Conservation (phyloP, 2,329 filamentous ascomycete species). For the Colletotrichum spinosum region DNA sequence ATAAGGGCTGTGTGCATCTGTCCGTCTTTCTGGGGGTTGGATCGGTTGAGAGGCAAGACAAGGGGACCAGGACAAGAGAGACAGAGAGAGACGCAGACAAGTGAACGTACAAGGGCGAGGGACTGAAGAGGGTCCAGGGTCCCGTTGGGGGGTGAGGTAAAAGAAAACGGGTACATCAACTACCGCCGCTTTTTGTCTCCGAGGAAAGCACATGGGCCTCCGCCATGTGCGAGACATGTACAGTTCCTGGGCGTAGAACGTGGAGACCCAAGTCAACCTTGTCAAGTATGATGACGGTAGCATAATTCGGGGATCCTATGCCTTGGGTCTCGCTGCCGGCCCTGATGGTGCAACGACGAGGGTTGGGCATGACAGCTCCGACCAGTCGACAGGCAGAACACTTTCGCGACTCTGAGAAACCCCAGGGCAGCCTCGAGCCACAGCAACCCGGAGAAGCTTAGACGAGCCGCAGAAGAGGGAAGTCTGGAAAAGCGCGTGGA, state of each 20-base stretch:
- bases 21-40: constrained; percentile 29
- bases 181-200: constrained; percentile 53
- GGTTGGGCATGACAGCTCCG: constrained; percentile 45
- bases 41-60: constrained; percentile 10
- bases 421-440: constrained; percentile 41
- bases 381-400: constrained; percentile 48
- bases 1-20: constrained; percentile 38
- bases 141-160: constrained; percentile 30
- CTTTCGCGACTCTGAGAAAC: constrained; percentile 47
- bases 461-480: constrained; percentile 40
- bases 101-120: constrained; percentile 6
- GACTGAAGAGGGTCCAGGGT: constrained; percentile 45
- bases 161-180: constrained; percentile 45
- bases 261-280: constrained; percentile 56
- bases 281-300: constrained; percentile 60
- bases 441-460: constrained; percentile 46
- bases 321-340: constrained; percentile 59
- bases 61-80: constrained; percentile 8
- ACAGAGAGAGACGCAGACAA: constrained; percentile 41
- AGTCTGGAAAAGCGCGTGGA: constrained; percentile 53
- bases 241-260: constrained; percentile 57
- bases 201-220: constrained; percentile 61
- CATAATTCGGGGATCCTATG: constrained; percentile 72
- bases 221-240: constrained; percentile 61
- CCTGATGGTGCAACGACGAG: constrained; percentile 56